phyloP scores from a whole-genome alignment of 441 rosid genomes.

The Bruguiera hainesii region DNA sequence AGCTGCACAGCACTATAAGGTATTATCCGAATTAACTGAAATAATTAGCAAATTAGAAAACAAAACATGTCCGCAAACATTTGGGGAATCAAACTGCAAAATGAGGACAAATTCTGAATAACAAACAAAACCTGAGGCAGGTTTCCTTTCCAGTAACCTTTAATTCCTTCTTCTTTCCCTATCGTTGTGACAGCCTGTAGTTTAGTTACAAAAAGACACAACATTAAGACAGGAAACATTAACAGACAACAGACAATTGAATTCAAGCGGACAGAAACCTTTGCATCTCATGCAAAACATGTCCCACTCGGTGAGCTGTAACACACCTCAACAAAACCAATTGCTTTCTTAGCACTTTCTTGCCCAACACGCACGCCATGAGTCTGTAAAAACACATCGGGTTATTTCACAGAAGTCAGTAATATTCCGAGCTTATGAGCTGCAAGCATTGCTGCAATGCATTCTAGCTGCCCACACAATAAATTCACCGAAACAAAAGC shows the following conservation, averaged over 20 bases:
- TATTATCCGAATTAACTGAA: constrained; percentile 83
- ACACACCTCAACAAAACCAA: constrained; percentile 83
- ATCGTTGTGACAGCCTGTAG: constrained; percentile 67
- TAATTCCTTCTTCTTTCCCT: constrained; percentile 86
- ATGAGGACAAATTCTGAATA: constrained; percentile 8
- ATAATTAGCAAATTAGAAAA: constrained; percentile 21
- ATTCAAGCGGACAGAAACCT: background rate
- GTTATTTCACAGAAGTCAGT: background rate
- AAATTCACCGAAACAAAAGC: too few species aligned
- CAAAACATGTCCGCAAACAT: constrained; percentile 5
- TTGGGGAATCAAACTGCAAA: background rate
- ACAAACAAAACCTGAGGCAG: constrained; percentile 71
- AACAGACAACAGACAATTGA: constrained; percentile 6
- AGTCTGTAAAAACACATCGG: constrained; percentile 42
- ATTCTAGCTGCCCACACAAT: too few species aligned
- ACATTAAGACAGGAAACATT: background rate
- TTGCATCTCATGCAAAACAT: constrained; percentile 5
- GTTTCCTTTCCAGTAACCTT: constrained; percentile 98
- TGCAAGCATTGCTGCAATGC: too few species aligned
- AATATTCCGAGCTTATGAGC: too few species aligned
- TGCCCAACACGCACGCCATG: constrained; percentile 85
- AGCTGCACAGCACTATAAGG: constrained; percentile 98
- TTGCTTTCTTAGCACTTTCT: constrained; percentile 75
- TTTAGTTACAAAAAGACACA: constrained; percentile 12
- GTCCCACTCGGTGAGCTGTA: background rate